Evolutionary conservation across 78 protist genomes (phyloP), one percentile per base, ranked within the genome.

Genomic region (Polysphondylium violaceum): DNA sequence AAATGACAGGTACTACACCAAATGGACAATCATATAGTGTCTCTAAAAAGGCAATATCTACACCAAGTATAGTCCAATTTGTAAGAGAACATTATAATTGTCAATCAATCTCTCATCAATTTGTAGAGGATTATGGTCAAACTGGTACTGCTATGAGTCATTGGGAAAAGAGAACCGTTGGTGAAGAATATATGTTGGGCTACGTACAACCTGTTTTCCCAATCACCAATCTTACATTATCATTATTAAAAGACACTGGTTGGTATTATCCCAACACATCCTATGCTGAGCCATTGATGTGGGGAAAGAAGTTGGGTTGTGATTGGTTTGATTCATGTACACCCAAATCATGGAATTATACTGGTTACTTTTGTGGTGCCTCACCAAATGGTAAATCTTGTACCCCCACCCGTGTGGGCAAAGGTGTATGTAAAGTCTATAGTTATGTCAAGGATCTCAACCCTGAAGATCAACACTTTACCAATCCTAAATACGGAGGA

Each of bases 171-270:
- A 53, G 76, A 44, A 33, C 47, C 1, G 56, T 56, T 35, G 74
- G 74, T 40, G 74, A 63, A 23, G 88, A 79, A 40, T 47, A 40
- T 19, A 79, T 79, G 88, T 33, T 79, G 1, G 88, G 88, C 1
- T 79, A 36, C 38, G 68, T 71, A 9, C 74, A 69, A 65, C 61
- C 71, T 36, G 50, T 55, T 51, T 56, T 72, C 12, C 88, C 88
- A 51, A 23, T 67, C 27, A 65, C 88, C 0, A 55, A 40, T 27
- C 61, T 79, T 14, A 79, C 88, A 29, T 67, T 79, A n/a, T 31
- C 88, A 53, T 36, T 79, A 5, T 51, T 79, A 2, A 11, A 67
- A 2, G 88, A 79, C 27, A 33, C 67, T n/a, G 76, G 76, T 27
- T 79, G 88, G 88, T 79, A 67, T 67, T 40, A 53, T 27, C 11